Percentiles rank a stretch among this genome's conserved stretches.
Conservation (phyloP, 129 eudicot species). For the Scalesia atractyloides region DNA sequence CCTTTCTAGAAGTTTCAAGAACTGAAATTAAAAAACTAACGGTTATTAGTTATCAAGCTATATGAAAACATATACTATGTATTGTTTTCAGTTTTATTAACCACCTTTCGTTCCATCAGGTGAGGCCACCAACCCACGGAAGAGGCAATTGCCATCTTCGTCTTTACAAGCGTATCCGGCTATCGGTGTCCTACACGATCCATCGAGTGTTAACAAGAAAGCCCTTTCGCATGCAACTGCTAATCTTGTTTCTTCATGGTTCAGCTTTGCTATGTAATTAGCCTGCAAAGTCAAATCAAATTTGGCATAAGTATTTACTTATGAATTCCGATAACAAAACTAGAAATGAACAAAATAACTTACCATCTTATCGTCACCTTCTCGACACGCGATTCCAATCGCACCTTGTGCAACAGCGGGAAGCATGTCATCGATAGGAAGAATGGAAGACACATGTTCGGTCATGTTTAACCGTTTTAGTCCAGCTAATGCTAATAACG, state of each 20-base stretch:
- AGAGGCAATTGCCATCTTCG: conserved; percentile 68
- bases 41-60: conserved; percentile 6
- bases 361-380: conserved; percentile 87
- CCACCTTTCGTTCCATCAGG: conserved; percentile 88
- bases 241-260: conserved; percentile 95
- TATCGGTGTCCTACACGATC: conserved; percentile 95
- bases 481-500: conserved; percentile 91
- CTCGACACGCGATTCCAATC: conserved; percentile 88
- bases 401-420: conserved; percentile 97
- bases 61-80: not conserved
- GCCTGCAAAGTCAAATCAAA: conserved; percentile 49
- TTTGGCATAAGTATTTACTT: not conserved
- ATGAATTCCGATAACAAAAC: conserved; percentile 6
- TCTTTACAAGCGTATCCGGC: conserved; percentile 86
- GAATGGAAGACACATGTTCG: conserved; percentile 69
- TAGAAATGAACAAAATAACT: not conserved
- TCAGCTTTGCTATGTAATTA: conserved; percentile 65
- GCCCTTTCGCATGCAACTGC: conserved; percentile 91
- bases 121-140: conserved; percentile 85
- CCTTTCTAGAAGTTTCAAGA: conserved; percentile 82
- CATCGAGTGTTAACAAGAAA: conserved; percentile 69
- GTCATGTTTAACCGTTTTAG: conserved; percentile 84
- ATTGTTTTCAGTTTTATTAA: not conserved
- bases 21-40: conserved; percentile 35
- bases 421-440: conserved; percentile 83